A percentile compares a stretch with the other conserved stretches of the same genome.
Conservation (phyloP, 345 rosid genomes). For the Bruguiera parviflora region DNA sequence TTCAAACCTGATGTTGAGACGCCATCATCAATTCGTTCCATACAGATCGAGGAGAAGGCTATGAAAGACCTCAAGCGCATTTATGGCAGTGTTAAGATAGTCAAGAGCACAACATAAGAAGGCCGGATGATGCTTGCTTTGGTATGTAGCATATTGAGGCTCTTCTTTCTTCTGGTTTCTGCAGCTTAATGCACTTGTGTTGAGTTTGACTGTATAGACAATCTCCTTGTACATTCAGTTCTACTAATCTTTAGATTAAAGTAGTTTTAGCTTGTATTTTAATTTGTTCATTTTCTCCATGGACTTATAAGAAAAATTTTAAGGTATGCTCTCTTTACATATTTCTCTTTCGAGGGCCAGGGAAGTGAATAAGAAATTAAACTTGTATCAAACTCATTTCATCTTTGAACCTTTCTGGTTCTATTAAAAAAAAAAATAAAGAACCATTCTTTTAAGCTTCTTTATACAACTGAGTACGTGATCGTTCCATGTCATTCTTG, state of each 20-base stretch:
- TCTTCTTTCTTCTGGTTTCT: not conserved
- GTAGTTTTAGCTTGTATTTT: not conserved
- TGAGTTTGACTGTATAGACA: slow-evolving; percentile 44
- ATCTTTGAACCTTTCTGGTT: too few relatives aligned
- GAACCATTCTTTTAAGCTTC: too few relatives aligned
- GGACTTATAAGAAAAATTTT: too few relatives aligned
- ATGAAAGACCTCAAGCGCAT: slow-evolving; percentile 87
- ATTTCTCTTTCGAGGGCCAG: too few relatives aligned
- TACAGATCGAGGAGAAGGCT: slow-evolving; percentile 94
- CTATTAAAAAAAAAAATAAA: too few relatives aligned
- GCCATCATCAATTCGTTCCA: slow-evolving; percentile 76
- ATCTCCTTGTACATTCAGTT: slow-evolving; percentile 26
- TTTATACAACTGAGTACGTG: too few relatives aligned
- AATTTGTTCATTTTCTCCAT: not conserved
- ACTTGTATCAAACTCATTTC: too few relatives aligned
- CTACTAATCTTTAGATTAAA: slow-evolving; percentile 1
- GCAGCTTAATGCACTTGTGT: slow-evolving; percentile 17
- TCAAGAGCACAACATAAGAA: slow-evolving; percentile 41
- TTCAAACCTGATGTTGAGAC: slow-evolving; percentile 74
- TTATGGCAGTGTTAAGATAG: slow-evolving; percentile 83
- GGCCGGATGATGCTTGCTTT: not conserved
- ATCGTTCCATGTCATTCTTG: too few relatives aligned
- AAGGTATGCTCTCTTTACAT: too few relatives aligned
- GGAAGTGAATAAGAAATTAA: too few relatives aligned
- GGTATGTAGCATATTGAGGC: slow-evolving; percentile 12